A percentile compares a stretch with the other conserved stretches of the same genome.
phyloP scores from a whole-genome alignment of 2,329 filamentous ascomycete species.

The Neophaeococcomyces mojaviensis region DNA sequence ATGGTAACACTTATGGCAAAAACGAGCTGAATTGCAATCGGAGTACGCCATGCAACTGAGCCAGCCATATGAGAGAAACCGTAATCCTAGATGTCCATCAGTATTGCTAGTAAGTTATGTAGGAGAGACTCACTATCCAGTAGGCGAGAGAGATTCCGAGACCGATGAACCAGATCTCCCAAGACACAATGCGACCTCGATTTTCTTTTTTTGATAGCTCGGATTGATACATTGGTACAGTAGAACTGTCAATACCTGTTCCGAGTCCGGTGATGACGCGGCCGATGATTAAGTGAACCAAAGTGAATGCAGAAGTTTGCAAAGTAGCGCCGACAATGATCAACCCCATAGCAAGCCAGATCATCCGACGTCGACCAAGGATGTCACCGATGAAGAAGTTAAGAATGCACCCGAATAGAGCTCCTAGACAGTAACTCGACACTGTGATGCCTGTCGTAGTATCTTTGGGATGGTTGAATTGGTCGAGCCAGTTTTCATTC shows the following conservation, averaged over 20 bases:
- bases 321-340: slow-evolving; percentile 28
- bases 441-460: slow-evolving; percentile 23
- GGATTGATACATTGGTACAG: too few relatives aligned
- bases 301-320: slow-evolving; percentile 29
- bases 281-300: slow-evolving; percentile 34
- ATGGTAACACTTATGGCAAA: slow-evolving; percentile 27
- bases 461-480: slow-evolving; percentile 12
- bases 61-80: too few relatives aligned
- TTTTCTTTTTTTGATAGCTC: too few relatives aligned
- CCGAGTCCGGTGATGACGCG: slow-evolving; percentile 45
- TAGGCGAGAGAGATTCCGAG: slow-evolving; percentile 11
- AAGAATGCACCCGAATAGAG: slow-evolving; percentile 26
- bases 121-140: slow-evolving; percentile 12
- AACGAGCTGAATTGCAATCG: slow-evolving; percentile 27
- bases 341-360: slow-evolving; percentile 30
- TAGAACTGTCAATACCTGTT: slow-evolving; percentile 36
- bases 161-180: too few relatives aligned
- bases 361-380: slow-evolving; percentile 28
- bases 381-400: slow-evolving; percentile 28
- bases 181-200: too few relatives aligned
- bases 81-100: too few relatives aligned
- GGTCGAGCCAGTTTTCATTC: slow-evolving; percentile 27
- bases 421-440: slow-evolving; percentile 22
- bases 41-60: slow-evolving; percentile 24
- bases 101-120: too few relatives aligned